phyloP scores from a whole-genome alignment of 768 basidiomycete species.

The Tephrocybe sp. region DNA sequence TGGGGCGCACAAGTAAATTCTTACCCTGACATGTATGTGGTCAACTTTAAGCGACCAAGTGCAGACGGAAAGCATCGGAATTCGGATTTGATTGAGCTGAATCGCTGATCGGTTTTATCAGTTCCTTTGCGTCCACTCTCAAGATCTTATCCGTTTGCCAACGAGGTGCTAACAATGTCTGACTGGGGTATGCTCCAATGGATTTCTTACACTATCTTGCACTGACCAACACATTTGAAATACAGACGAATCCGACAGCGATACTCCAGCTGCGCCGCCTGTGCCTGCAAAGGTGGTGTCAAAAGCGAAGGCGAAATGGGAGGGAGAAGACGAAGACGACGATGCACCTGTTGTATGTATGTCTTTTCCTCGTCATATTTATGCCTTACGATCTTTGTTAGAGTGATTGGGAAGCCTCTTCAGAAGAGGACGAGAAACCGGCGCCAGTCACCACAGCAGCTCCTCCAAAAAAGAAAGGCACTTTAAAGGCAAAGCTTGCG shows the following conservation, averaged over 20 bases:
- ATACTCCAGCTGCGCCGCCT: constrained; percentile 26
- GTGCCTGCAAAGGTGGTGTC: constrained; percentile 24
- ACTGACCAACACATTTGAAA: constrained; percentile 7
- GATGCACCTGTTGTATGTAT: constrained; percentile 71
- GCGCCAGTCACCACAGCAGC: constrained; percentile 48
- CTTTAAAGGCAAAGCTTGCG: constrained; percentile 86
- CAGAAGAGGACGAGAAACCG: constrained; percentile 63
- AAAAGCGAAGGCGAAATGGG: constrained; percentile 67
- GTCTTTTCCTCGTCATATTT: constrained; percentile 1
- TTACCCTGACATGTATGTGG: constrained; percentile 18
- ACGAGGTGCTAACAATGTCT: constrained; percentile 29
- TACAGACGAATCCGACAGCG: constrained; percentile 37
- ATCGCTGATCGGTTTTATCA: constrained; percentile 26
- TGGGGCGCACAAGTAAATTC: background rate
- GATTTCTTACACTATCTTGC: background rate
- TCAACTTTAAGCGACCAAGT: constrained; percentile 22
- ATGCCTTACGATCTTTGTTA: constrained; percentile 28
- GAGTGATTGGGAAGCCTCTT: constrained; percentile 96
- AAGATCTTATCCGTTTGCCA: constrained; percentile 15
- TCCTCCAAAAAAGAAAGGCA: constrained; percentile 90
- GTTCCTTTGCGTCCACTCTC: constrained; percentile 6
- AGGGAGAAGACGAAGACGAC: constrained; percentile 89
- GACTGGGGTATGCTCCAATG: constrained; percentile 36
- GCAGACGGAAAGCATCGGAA: constrained; percentile 18
- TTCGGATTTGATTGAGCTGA: constrained; percentile 18